Conservation (phyloP, 345 rosid genomes). For the Citrus trifoliata region DNA sequence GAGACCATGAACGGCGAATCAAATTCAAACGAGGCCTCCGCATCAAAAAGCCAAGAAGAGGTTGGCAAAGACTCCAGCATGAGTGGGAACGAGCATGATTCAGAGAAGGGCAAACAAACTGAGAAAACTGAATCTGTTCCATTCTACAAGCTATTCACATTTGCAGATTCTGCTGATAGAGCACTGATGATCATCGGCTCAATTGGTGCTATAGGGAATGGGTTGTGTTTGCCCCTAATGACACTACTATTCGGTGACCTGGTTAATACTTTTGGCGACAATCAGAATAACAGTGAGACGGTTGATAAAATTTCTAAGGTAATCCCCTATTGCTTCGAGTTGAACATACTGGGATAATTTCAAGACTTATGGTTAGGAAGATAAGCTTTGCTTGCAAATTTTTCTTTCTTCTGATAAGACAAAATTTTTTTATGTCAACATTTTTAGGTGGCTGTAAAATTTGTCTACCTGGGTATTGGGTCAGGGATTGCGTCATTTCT, state of each 20-base stretch:
- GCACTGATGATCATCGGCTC: slow-evolving; percentile 68
- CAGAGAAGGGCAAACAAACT: slow-evolving; percentile 36
- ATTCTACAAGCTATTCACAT: slow-evolving; percentile 67
- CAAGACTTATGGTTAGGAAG: background rate
- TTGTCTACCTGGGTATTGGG: slow-evolving; percentile 75
- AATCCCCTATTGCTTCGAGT: background rate
- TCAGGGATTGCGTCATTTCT: slow-evolving; percentile 60
- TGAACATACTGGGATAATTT: background rate
- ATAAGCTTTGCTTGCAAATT: background rate
- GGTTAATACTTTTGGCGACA: slow-evolving; percentile 58
- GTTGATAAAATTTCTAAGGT: slow-evolving; percentile 57
- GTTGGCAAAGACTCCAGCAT: slow-evolving; percentile 12
- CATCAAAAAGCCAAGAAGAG: slow-evolving; percentile 41
- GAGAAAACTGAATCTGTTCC: slow-evolving; percentile 60
- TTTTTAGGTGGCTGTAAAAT: slow-evolving; percentile 63
- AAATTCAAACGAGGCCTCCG: slow-evolving; percentile 30
- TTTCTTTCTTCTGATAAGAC: background rate
- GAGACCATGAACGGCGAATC: slow-evolving; percentile 21
- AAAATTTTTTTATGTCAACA: background rate
- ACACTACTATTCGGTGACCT: slow-evolving; percentile 71
- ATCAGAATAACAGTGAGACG: slow-evolving; percentile 39
- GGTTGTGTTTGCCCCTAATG: slow-evolving; percentile 71
- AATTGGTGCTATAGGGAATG: slow-evolving; percentile 69
- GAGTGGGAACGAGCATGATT: slow-evolving; percentile 19
- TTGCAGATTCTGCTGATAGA: slow-evolving; percentile 63